Conservation (phyloP, 768 basidiomycete genomes). For the Dioszegia crocea region DNA sequence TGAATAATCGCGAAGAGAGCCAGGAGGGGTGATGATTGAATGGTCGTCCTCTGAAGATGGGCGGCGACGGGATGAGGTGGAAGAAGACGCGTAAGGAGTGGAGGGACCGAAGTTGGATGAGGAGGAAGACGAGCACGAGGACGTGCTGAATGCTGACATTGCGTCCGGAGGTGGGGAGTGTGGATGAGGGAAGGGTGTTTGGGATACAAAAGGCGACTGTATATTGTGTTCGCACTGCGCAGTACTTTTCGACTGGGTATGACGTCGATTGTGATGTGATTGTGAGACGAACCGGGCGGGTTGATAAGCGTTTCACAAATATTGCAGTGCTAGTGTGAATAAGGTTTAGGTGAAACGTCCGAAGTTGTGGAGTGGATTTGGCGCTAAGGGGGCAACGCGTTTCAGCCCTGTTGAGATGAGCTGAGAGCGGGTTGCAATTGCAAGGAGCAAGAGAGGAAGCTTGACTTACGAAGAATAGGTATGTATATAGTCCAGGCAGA, state of each 20-base stretch:
- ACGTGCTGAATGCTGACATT: constrained; percentile 1
- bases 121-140: background rate
- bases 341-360: background rate
- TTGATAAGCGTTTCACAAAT: no score
- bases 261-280: no score
- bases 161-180: background rate
- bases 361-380: background rate
- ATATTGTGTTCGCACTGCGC: no score
- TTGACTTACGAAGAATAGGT: no score
- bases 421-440: background rate
- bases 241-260: no score
- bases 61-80: background rate
- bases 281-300: no score
- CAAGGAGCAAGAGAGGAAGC: no score
- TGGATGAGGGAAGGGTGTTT: background rate
- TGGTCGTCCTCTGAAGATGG: background rate
- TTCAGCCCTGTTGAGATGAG: no score
- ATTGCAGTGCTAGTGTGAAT: no score
- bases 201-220: no score
- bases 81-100: constrained; percentile 3
- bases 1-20: constrained; percentile 22
- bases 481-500: no score
- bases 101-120: constrained; percentile 7
- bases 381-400: background rate
- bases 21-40: constrained; percentile 20